Evolutionary conservation across 352 stramenopile species (phyloP).

Genomic region (Globisporangium solare): DNA sequence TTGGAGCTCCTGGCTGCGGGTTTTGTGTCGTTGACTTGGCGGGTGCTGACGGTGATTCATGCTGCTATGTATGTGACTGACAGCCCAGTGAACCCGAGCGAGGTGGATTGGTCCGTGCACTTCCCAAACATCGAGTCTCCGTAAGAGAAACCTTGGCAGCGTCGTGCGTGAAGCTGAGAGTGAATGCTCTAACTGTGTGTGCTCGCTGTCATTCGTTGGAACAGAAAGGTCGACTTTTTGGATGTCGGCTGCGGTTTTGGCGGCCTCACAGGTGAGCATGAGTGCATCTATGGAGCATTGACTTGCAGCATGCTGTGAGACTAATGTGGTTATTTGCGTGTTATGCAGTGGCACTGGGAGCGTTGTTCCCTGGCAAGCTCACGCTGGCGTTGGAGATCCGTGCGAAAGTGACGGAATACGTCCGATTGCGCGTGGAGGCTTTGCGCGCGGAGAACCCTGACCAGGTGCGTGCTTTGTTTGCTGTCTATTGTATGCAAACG

Average conservation of each 20-base stretch:
- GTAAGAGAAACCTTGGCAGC: constrained; percentile 25
- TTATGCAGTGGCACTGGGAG: constrained; percentile 81
- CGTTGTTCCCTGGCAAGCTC: constrained; percentile 90
- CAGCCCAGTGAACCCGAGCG: constrained; percentile 75
- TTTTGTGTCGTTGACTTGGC: not conserved
- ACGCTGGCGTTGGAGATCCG: constrained; percentile 98
- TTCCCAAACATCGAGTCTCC: constrained; percentile 85
- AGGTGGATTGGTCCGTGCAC: constrained; percentile 93
- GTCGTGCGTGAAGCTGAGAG: not conserved
- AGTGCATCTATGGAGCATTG: not conserved
- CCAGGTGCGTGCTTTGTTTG: constrained; percentile 18
- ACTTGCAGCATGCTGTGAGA: not conserved
- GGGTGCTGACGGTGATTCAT: not conserved
- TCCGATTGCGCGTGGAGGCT: constrained; percentile 88
- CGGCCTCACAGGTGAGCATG: constrained; percentile 85
- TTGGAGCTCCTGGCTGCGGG: not conserved
- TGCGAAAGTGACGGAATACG: constrained; percentile 92
- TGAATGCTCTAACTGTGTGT: not conserved
- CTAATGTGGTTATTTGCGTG: not conserved
- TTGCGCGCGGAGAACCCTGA: constrained; percentile 71
- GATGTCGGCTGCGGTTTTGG: constrained; percentile 98
- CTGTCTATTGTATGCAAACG: not conserved
- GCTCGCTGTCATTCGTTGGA: not conserved
- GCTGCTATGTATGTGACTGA: not conserved
- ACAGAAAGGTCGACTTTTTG: constrained; percentile 88